phyloP scores from a whole-genome alignment of 768 basidiomycete species.

The Kwoniella shandongensis region DNA sequence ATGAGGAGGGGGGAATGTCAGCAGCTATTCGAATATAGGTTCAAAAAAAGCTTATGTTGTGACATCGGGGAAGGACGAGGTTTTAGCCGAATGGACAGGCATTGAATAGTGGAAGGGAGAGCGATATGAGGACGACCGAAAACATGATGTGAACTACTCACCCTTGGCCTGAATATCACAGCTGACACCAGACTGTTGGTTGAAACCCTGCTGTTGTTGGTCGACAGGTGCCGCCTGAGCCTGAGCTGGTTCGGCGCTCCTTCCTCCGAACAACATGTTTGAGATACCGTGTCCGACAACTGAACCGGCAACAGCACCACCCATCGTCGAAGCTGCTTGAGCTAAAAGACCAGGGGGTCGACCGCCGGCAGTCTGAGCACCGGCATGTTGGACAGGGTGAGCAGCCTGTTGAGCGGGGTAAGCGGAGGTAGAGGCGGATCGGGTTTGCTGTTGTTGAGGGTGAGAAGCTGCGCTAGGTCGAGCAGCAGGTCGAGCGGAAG shows the following conservation, averaged over 20 bases:
- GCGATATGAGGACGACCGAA: not conserved
- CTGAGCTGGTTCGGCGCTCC: conserved; percentile 29
- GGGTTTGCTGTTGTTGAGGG: conserved; percentile 27
- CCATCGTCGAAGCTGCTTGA: conserved; percentile 51
- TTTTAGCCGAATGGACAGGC: too few species aligned
- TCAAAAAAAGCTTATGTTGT: too few species aligned
- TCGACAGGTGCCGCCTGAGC: conserved; percentile 44
- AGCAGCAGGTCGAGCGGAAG: conserved; percentile 48
- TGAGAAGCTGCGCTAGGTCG: conserved; percentile 37
- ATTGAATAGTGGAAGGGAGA: too few species aligned
- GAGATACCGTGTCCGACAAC: conserved; percentile 53
- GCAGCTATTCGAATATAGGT: not conserved
- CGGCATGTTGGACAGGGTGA: conserved; percentile 23
- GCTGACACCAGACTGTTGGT: conserved; percentile 28
- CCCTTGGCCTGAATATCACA: conserved; percentile 53
- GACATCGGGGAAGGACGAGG: too few species aligned
- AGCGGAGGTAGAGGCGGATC: conserved; percentile 33
- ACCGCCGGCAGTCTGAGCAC: conserved; percentile 16
- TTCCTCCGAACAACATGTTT: conserved; percentile 52
- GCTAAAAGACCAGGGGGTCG: conserved; percentile 51
- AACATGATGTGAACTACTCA: conserved; percentile 23
- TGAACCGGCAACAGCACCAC: conserved; percentile 50
- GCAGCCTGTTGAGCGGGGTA: conserved; percentile 31
- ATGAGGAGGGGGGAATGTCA: not conserved
- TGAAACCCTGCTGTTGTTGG: conserved; percentile 32